phyloP scores from a whole-genome alignment of 2,329 filamentous ascomycete species.

The Paracoccidioides lutzii region DNA sequence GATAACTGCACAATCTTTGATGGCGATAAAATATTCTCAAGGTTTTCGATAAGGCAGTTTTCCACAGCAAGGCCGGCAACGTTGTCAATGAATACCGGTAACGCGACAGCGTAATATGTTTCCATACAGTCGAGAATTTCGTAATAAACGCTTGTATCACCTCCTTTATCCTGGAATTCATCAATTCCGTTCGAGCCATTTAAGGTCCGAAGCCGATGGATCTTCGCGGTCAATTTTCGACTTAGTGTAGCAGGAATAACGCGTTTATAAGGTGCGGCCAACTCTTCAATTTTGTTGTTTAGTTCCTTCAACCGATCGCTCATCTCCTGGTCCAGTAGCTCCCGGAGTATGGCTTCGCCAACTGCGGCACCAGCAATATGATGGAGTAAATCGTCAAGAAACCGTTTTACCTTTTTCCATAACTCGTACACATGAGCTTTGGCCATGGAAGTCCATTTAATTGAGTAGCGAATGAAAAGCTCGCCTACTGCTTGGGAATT shows the following conservation, averaged over 20 bases:
- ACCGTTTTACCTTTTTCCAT: constrained; percentile 12
- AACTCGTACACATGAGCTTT: constrained; percentile 11
- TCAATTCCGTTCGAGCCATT: constrained; percentile 3
- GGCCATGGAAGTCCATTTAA: constrained; percentile 23
- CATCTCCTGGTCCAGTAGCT: constrained; percentile 13
- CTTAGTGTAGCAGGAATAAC: constrained; percentile 12
- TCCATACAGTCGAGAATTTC: constrained; percentile 15
- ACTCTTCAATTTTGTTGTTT: constrained; percentile 13
- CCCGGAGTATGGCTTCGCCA: constrained; percentile 12
- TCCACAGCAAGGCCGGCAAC: constrained; percentile 26
- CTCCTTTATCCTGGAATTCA: neutral
- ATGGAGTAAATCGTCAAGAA: constrained; percentile 12
- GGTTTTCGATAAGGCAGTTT: constrained; percentile 25
- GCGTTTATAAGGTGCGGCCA: constrained; percentile 13
- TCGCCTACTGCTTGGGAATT: constrained; percentile 30
- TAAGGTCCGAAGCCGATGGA: constrained; percentile 6
- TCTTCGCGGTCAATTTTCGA: constrained; percentile 6
- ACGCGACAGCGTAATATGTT: constrained; percentile 16
- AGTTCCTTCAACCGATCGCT: constrained; percentile 11
- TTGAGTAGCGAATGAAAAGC: constrained; percentile 29
- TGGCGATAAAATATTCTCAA: constrained; percentile 24
- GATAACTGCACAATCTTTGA: constrained; percentile 21
- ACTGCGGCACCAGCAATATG: constrained; percentile 10
- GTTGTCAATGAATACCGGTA: constrained; percentile 26
- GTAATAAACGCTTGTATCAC: constrained; percentile 7